Conservation (phyloP, 768 basidiomycete genomes). For the Termitomyces sp. region DNA sequence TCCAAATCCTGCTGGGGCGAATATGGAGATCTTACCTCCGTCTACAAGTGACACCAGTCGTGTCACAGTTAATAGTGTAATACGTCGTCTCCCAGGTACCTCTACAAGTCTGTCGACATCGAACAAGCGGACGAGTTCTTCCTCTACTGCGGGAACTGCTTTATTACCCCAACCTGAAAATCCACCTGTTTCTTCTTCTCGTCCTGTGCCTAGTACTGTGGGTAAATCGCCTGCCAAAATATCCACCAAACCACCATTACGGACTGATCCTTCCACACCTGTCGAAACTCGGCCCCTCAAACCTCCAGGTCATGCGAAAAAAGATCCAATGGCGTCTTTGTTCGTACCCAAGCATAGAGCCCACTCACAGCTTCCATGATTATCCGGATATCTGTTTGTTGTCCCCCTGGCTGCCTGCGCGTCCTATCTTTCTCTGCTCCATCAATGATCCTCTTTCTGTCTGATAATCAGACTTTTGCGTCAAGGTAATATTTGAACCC, state of each 20-base stretch:
- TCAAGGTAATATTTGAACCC: too few relatives aligned
- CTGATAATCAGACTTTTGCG: too few relatives aligned
- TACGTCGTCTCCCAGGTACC: slow-evolving; percentile 28
- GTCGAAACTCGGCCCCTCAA: slow-evolving; percentile 28
- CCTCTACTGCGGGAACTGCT: neutral
- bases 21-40: slow-evolving; percentile 27
- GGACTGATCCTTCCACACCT: slow-evolving; percentile 10
- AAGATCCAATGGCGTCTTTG: slow-evolving; percentile 53
- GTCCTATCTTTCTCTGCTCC: neutral
- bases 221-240: slow-evolving; percentile 6
- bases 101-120: slow-evolving; percentile 9
- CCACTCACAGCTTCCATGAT: slow-evolving; percentile 46
- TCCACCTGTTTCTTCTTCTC: slow-evolving; percentile 10
- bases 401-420: neutral
- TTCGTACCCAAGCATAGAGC: slow-evolving; percentile 78
- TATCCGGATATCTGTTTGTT: slow-evolving; percentile 15
- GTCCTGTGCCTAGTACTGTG: slow-evolving; percentile 3
- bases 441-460: too few relatives aligned
- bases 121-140: neutral
- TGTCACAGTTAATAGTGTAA: slow-evolving; percentile 47
- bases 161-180: slow-evolving; percentile 13
- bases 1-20: slow-evolving; percentile 27
- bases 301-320: slow-evolving; percentile 39
- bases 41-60: slow-evolving; percentile 28
- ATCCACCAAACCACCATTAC: slow-evolving; percentile 6